Base-by-base conservation (phyloP, 768 basidiomycete genomes). In the Suillus weaverae region DNA sequence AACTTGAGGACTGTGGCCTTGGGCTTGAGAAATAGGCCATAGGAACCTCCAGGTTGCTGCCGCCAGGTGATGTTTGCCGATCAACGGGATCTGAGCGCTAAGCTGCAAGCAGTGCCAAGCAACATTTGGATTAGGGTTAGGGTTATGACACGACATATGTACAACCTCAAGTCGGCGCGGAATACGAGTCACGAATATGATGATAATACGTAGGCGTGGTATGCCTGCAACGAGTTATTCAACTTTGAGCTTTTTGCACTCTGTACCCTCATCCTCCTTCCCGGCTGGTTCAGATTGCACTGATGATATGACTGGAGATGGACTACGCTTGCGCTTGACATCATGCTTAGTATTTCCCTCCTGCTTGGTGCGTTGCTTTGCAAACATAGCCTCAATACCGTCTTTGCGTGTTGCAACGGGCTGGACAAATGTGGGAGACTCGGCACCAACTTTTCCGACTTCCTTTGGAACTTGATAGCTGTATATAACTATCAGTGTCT, bases 391-490 rank as follows among this genome's bases (percentile, higher is more conserved):
- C 71, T 89, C 81, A 61, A 94, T 97, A 8, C 95, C 94, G 70
- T 96, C 95, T 70, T 90, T 90, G 26, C 95, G 85, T 54, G 84
- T 80, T 10, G 87, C 79, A 22, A 97, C 77, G 0, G 96, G 95
- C 69, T 93, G 83, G 61, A 97, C 88, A 74, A 92, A 97, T 0
- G 87, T 84, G 0, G 91, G 77, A 1, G 91, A 94, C 71, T 99
- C 91, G 9, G 80, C 87, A 9, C 94, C 93, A 4, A 98, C 91
- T 76, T 91, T 96, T 0, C 95, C 96, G 0, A 97, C 88, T 79
- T 97, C 96, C 68, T 86, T 86, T 0, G 93, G 93, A 0, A 97
- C 96, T 64, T 85, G 86, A 72, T 96, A 97, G 71, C 95, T 96
- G 67, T 3, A 20, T n/a, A 5, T 33, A 55, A 32, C 5, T 18